phyloP scores from a whole-genome alignment of 78 protist genomes.

The Dictyostelium capitatum region DNA sequence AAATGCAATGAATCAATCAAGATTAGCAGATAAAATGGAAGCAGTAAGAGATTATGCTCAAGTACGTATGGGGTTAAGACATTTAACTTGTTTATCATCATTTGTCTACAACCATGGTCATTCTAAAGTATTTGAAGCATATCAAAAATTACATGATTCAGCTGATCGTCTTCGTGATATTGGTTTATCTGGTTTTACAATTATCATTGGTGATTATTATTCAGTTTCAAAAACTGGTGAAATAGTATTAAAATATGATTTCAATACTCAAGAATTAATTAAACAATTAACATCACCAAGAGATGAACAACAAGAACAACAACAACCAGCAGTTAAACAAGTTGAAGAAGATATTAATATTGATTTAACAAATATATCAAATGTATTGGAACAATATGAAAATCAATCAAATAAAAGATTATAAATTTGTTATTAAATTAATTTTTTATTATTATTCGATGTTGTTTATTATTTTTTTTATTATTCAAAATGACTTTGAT shows the following conservation, averaged over 20 bases:
- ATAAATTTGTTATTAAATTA: too few relatives aligned
- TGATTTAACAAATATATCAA: conserved; percentile 10
- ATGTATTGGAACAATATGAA: not conserved
- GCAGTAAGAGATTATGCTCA: conserved; percentile 58
- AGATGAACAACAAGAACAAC: not conserved
- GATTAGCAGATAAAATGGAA: conserved; percentile 14
- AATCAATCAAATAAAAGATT: not conserved
- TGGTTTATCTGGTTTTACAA: conserved; percentile 32
- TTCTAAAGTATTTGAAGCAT: conserved; percentile 51
- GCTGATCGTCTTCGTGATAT: conserved; percentile 53
- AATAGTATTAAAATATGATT: conserved; percentile 38
- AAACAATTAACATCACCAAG: conserved; percentile 35
- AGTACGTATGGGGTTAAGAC: conserved; percentile 56
- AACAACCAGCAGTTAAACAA: not conserved
- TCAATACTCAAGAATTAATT: conserved; percentile 51
- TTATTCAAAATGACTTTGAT: conserved; percentile 4
- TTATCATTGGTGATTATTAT: conserved; percentile 61
- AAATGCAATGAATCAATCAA: not conserved
- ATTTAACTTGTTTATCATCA: conserved; percentile 6
- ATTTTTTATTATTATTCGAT: too few relatives aligned
- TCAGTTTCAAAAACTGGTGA: conserved; percentile 48
- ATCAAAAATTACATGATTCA: conserved; percentile 36
- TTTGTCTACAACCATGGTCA: conserved; percentile 22
- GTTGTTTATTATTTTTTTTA: not conserved
- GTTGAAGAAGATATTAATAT: not conserved